These are phyloP conservation scores for Hymenotorrendiella dingleyae DNA, from an alignment of 2,329 filamentous ascomycete genomes.

Conservation along the genomic window DNA sequence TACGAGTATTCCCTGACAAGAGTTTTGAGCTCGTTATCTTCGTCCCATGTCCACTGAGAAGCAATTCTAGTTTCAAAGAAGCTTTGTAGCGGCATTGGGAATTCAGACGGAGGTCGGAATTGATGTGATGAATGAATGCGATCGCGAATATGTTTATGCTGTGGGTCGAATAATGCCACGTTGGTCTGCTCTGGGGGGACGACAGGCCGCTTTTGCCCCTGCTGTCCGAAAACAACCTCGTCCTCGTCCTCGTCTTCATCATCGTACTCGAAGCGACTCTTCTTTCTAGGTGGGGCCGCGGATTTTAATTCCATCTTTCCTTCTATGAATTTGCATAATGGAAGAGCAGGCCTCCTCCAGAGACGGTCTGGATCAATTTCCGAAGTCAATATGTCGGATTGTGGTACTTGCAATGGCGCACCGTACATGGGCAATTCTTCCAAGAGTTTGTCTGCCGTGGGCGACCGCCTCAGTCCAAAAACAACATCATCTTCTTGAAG, in stretches of 20 bases:
- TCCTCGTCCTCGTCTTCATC: constrained; percentile 65
- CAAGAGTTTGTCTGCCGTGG: constrained; percentile 69
- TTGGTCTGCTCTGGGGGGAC: constrained; percentile 65
- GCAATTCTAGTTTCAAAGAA: constrained; percentile 86
- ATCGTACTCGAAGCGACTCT: constrained; percentile 75
- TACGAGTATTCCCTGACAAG: constrained; percentile 91
- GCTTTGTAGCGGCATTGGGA: constrained; percentile 79
- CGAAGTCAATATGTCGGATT: constrained; percentile 49
- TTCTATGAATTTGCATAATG: constrained; percentile 80
- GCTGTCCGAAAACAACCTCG: constrained; percentile 31
- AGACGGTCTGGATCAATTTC: constrained; percentile 61
- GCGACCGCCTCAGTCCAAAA: constrained; percentile 69
- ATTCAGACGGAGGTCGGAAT: constrained; percentile 87
- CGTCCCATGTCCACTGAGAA: constrained; percentile 85
- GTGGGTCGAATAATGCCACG: constrained; percentile 82
- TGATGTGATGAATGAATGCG: constrained; percentile 85
- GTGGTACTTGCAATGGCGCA: constrained; percentile 53
- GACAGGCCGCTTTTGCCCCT: constrained; percentile 30
- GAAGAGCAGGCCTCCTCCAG: constrained; percentile 73
- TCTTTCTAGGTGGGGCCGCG: constrained; percentile 63
- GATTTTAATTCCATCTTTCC: constrained; percentile 69
- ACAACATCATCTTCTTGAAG: constrained; percentile 77
- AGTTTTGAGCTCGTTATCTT: constrained; percentile 82
- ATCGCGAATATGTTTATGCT: constrained; percentile 85
- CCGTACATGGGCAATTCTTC: constrained; percentile 78